A percentile compares a stretch with the other conserved stretches of the same genome.
Conservation (phyloP, 1,139 yeast species). For the Hansenula sp. region DNA sequence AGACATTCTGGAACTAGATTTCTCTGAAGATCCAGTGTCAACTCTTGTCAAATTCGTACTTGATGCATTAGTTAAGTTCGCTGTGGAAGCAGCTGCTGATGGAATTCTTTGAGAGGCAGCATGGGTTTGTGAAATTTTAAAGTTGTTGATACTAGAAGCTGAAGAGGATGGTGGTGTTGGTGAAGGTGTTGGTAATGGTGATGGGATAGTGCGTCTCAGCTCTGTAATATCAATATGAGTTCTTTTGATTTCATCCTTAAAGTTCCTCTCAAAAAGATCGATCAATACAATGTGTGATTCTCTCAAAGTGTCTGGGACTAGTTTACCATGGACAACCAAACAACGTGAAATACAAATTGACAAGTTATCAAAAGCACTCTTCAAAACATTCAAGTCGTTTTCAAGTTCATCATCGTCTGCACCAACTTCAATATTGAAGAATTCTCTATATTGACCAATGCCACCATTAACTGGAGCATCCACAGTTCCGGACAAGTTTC, state of each 20-base stretch:
- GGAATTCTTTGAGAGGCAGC: slow-evolving; percentile 13
- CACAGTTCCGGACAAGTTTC: slow-evolving; percentile 82
- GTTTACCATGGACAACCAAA: slow-evolving; percentile 62
- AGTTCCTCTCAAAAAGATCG: slow-evolving; percentile 63
- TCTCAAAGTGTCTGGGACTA: slow-evolving; percentile 55
- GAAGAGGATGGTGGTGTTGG: slow-evolving; percentile 9
- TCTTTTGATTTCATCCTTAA: slow-evolving; percentile 54
- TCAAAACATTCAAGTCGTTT: slow-evolving; percentile 46
- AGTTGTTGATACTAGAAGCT: slow-evolving; percentile 11
- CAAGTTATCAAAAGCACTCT: slow-evolving; percentile 65
- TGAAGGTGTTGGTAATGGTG: slow-evolving; percentile 5
- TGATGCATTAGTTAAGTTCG: slow-evolving; percentile 11
- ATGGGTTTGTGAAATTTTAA: slow-evolving; percentile 13
- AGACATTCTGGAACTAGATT: slow-evolving; percentile 13
- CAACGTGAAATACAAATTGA: slow-evolving; percentile 64
- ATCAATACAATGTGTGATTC: slow-evolving; percentile 66
- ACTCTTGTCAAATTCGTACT: slow-evolving; percentile 14
- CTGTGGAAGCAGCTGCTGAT: slow-evolving; percentile 3
- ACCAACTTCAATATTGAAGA: slow-evolving; percentile 41
- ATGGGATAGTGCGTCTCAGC: slow-evolving; percentile 10
- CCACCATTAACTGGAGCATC: slow-evolving; percentile 95
- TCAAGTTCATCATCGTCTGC: slow-evolving; percentile 37
- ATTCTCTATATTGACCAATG: slow-evolving; percentile 75
- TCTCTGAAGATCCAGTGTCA: slow-evolving; percentile 24
- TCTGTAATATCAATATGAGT: slow-evolving; percentile 25